Base-by-base conservation (phyloP, 2,329 filamentous ascomycete genomes). In the Berkeleyomyces basicola region DNA sequence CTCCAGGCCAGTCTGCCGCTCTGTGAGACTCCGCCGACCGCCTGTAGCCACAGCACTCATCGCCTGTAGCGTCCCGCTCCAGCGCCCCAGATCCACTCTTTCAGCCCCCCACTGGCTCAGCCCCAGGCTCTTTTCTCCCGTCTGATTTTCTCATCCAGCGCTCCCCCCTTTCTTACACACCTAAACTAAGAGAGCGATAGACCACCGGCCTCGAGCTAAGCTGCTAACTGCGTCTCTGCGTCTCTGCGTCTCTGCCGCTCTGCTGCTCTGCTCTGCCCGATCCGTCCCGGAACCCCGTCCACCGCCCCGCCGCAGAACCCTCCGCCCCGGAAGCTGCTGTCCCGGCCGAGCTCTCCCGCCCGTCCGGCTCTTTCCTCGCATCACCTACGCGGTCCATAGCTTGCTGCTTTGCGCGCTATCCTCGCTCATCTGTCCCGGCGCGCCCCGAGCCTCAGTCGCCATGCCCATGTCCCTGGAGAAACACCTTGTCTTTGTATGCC, bases 401-500 rank as follows among this genome's bases (percentile, higher is more conserved):
- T 23, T 23, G 23, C 42, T 7, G 42, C n/a, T 14, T 14, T 14
- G 42, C 42, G 23, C 23, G 23, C 23, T 23, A 2, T 23, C 23
- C 23, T 23, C 23, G 11, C 31, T 37, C 39, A 11, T 33, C 55
- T 60, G 37, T 42, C 7, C 57, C 57, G 37, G 33, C 39, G 37
- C 37, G 36, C n/a, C 57, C 37, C 16, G 7, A 61, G 14, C 31
- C 39, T 39, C 64, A 61, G 61, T 66, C 68, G 70, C 65, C 66
- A 85, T 85, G 82, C 82, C 82, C 68, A 80, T 93, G 70, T 85
- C 91, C 70, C 80, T 93, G 61, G 88, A 93, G 76, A 87, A 84
- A 72, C 88, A 92, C 71, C 79, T 93, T 69, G 83, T 82, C 74
- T 91, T 91, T 75, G 88, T 93, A 82, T 73, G 86, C 68, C 64